phyloP scores from a whole-genome alignment of 2,329 filamentous ascomycete genomes.

The Hortaea sp. region DNA sequence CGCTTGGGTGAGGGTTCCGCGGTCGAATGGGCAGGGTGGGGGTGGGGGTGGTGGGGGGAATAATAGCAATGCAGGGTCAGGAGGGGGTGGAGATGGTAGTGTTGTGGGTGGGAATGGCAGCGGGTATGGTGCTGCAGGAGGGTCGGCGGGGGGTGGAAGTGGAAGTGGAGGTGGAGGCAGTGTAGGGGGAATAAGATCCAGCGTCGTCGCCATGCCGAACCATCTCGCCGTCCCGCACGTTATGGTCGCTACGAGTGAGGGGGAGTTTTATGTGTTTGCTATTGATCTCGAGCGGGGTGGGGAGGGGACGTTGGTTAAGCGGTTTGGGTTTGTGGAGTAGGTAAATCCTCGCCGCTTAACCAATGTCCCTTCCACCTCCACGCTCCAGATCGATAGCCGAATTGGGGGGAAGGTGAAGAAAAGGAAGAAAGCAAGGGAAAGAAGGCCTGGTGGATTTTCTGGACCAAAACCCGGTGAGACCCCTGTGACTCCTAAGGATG shows the following conservation, averaged over 20 bases:
- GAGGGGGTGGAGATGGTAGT: no score
- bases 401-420: no score
- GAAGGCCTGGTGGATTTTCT: no score
- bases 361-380: no score
- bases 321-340: slow-evolving; percentile 66
- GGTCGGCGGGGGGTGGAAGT: no score
- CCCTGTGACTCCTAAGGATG: no score
- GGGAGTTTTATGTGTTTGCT: slow-evolving; percentile 87
- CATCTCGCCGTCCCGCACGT: slow-evolving; percentile 70
- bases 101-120: no score
- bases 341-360: no score
- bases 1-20: slow-evolving; percentile 89
- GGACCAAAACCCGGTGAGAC: no score
- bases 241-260: slow-evolving; percentile 96
- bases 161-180: neutral
- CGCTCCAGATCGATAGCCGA: no score
- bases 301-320: slow-evolving; percentile 81
- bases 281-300: slow-evolving; percentile 92
- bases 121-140: neutral
- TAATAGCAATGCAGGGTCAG: neutral
- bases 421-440: no score
- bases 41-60: neutral
- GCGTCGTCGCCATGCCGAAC: slow-evolving; percentile 95
- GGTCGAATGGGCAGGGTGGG: slow-evolving; percentile 30
- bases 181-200: slow-evolving; percentile 42